phyloP scores from a whole-genome alignment of 441 rosid species.

The Hypseocharis bilobata region DNA sequence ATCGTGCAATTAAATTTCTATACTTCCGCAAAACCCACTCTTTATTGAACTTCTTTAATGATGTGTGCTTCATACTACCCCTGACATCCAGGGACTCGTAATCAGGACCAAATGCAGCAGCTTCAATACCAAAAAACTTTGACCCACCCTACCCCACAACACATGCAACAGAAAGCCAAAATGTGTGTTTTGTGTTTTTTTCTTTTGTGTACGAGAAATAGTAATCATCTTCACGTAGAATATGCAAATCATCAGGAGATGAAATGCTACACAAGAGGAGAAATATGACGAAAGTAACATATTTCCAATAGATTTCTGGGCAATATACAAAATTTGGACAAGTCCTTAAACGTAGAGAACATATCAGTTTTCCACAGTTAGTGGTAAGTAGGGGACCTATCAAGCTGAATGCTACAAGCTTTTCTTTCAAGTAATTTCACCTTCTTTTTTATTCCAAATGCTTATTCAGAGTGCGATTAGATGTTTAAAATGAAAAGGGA shows the following conservation, averaged over 20 bases:
- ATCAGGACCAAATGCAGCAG: neutral
- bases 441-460: neutral
- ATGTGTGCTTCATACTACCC: neutral
- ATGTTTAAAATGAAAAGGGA: too few species aligned
- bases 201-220: neutral
- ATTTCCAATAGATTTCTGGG: neutral
- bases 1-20: neutral
- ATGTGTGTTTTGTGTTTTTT: too few species aligned
- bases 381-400: neutral
- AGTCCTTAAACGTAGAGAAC: neutral
- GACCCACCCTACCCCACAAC: neutral
- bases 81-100: neutral
- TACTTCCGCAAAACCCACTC: neutral
- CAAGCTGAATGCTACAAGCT: neutral
- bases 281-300: neutral
- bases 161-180: neutral
- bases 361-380: neutral
- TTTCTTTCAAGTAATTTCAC: neutral
- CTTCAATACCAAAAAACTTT: neutral
- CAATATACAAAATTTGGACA: neutral
- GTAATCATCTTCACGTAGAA: neutral
- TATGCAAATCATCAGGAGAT: neutral
- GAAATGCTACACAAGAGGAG: too few species aligned
- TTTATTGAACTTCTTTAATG: neutral
- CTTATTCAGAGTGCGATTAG: neutral